phyloP scores from a whole-genome alignment of 2,329 filamentous ascomycete genomes.

The Aspergillus sp. region DNA sequence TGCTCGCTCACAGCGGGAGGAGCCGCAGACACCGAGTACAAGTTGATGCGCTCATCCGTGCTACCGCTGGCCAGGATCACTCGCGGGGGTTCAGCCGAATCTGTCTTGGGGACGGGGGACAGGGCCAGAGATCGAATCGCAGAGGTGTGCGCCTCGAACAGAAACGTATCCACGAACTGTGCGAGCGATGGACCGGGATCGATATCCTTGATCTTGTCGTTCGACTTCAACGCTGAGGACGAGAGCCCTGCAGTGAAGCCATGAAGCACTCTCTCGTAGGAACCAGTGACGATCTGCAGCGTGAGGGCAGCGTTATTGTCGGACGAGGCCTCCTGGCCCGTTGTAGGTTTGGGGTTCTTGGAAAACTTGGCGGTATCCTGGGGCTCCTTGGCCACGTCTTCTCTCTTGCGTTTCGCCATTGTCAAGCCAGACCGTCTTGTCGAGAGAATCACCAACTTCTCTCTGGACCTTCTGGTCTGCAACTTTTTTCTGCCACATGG shows the following conservation, averaged over 20 bases:
- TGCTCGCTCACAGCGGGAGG: conserved; percentile 50
- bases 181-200: conserved; percentile 33
- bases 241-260: conserved; percentile 72
- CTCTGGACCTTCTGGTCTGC: background rate
- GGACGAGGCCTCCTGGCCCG: conserved; percentile 11
- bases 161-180: conserved; percentile 81
- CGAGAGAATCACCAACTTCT: background rate
- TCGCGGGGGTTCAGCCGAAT: conserved; percentile 58
- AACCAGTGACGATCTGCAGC: conserved; percentile 86
- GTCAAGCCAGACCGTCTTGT: background rate
- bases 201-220: conserved; percentile 13
- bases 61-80: conserved; percentile 83
- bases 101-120: conserved; percentile 60
- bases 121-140: conserved; percentile 83
- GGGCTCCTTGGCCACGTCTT: conserved; percentile 21
- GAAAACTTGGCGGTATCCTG: conserved; percentile 17
- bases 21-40: conserved; percentile 77
- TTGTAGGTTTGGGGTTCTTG: conserved; percentile 27
- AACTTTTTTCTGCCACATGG: conserved; percentile 18
- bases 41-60: conserved; percentile 89
- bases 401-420: conserved; percentile 42
- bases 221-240: conserved; percentile 16
- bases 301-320: conserved; percentile 37
- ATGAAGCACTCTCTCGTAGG: conserved; percentile 88
- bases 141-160: conserved; percentile 88